Evolutionary conservation across 148 eudicot species (phyloP).

Genomic region (Vaccinium corymbosum): DNA sequence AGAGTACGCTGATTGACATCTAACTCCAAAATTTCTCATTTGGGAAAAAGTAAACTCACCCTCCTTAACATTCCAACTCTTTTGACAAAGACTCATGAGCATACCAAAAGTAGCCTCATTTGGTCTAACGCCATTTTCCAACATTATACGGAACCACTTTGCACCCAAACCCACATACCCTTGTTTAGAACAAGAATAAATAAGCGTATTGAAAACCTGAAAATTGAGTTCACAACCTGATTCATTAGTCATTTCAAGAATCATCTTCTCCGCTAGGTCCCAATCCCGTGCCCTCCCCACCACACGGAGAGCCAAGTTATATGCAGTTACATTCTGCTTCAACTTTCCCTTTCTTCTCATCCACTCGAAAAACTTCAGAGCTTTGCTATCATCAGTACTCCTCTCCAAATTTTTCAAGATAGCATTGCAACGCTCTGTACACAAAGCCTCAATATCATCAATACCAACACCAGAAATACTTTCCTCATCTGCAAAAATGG

Average conservation of each 20-base stretch:
- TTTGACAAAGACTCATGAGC: conserved; percentile 81
- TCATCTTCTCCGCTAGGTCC: conserved; percentile 60
- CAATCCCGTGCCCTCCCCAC: conserved; percentile 76
- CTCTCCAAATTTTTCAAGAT: conserved; percentile 60
- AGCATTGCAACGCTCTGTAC: conserved; percentile 47
- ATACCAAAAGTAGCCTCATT: conserved; percentile 93
- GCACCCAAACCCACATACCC: conserved; percentile 60
- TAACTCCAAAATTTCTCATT: conserved; percentile 54
- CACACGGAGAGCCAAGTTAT: conserved; percentile 66
- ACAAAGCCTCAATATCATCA: conserved; percentile 36
- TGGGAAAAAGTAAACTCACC: conserved; percentile 66
- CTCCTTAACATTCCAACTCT: conserved; percentile 67
- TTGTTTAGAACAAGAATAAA: conserved; percentile 71
- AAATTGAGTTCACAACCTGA: conserved; percentile 60
- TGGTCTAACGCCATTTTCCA: conserved; percentile 64
- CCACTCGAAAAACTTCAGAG: conserved; percentile 64
- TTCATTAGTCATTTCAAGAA: conserved; percentile 57
- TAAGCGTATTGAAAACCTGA: conserved; percentile 79
- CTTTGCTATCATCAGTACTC: conserved; percentile 39
- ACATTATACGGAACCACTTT: conserved; percentile 74
- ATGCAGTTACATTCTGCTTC: conserved; percentile 56
- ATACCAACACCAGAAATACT: conserved; percentile 17
- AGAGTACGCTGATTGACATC: conserved; percentile 80
- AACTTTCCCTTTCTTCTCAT: conserved; percentile 73
- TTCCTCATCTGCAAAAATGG: conserved; percentile 13